These are phyloP conservation scores for Boletus sp. DNA, from an alignment of 1,284 basidiomycete genomes.

Conservation along the genomic window DNA sequence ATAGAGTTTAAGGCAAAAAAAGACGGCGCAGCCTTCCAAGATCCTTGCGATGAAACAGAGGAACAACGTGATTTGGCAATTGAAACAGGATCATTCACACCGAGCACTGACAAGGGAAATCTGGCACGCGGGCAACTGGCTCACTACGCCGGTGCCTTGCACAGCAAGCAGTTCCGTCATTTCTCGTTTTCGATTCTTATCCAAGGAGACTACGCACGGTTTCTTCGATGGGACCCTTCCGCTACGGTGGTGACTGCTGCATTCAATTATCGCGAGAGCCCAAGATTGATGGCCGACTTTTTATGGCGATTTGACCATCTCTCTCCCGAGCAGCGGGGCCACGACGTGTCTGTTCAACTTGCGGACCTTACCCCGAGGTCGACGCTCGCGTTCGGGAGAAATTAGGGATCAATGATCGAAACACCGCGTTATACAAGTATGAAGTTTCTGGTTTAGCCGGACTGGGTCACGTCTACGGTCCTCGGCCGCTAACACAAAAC, in stretches of 20 bases:
- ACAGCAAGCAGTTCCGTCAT: constrained; percentile 18
- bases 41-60: no score
- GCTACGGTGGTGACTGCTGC: constrained; percentile 22
- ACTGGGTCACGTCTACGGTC: background rate
- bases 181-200: constrained; percentile 21
- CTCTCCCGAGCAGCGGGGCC: constrained; percentile 4
- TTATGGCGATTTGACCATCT: constrained; percentile 15
- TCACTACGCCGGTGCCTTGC: constrained; percentile 14
- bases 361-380: background rate
- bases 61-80: background rate
- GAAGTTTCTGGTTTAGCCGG: background rate
- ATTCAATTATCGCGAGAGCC: constrained; percentile 19
- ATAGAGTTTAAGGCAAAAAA: no score
- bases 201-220: no score
- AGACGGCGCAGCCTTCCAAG: no score
- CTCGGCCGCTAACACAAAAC: background rate
- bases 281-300: constrained; percentile 22
- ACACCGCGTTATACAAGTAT: constrained; percentile 1
- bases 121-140: background rate
- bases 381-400: background rate
- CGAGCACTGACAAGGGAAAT: background rate
- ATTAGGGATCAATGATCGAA: background rate
- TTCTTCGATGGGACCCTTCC: constrained; percentile 19
- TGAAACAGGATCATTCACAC: background rate
- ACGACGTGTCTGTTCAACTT: constrained; percentile 6